phyloP scores from a whole-genome alignment of 768 basidiomycete genomes.

The Amanita fuliginea region DNA sequence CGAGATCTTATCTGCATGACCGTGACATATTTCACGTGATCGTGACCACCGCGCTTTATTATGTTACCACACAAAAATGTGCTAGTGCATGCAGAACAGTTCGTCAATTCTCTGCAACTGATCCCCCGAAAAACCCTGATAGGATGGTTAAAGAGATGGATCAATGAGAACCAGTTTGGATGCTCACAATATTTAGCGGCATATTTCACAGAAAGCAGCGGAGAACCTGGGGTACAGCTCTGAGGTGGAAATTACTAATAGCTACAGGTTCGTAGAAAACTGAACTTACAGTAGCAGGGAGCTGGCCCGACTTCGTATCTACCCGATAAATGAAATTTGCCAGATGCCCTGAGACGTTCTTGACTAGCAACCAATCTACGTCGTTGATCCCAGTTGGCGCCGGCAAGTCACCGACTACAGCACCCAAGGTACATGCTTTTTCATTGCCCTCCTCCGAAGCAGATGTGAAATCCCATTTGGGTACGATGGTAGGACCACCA shows the following conservation, averaged over 20 bases:
- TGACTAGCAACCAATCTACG: constrained; percentile 47
- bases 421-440: constrained; percentile 35
- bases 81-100: no score
- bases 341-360: constrained; percentile 32
- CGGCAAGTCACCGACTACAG: constrained; percentile 27
- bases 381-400: constrained; percentile 30
- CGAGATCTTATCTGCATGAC: background rate
- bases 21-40: background rate
- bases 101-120: background rate
- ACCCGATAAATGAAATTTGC: constrained; percentile 41
- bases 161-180: background rate
- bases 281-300: constrained; percentile 34
- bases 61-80: no score
- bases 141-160: background rate
- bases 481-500: constrained; percentile 21
- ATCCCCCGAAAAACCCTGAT: background rate
- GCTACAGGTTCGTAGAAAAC: background rate
- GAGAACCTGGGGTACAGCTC: constrained; percentile 29
- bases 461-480: constrained; percentile 47
- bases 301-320: constrained; percentile 41
- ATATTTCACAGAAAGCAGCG: constrained; percentile 37
- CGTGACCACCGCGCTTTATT: no score
- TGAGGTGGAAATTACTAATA: background rate
- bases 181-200: constrained; percentile 40
- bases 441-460: constrained; percentile 27